A percentile compares a stretch with the other conserved stretches of the same genome.
Conservation (phyloP, 2,329 filamentous ascomycete species). For the Aspergillus ruber region DNA sequence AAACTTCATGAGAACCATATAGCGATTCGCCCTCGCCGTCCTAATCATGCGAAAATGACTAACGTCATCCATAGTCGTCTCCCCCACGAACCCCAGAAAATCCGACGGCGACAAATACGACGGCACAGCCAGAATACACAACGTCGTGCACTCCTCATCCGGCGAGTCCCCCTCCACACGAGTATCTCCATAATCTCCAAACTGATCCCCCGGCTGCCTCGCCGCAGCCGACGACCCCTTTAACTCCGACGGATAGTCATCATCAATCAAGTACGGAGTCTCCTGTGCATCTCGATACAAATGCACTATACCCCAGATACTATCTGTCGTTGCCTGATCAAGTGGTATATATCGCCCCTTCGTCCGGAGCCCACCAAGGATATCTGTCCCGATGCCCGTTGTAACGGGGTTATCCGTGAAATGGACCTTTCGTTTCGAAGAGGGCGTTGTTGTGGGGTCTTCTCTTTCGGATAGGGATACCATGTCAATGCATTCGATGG, state of each 20-base stretch:
- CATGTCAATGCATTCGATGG: slow-evolving; percentile 76
- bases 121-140: slow-evolving; percentile 91
- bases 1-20: slow-evolving; percentile 95
- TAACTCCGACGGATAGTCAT: slow-evolving; percentile 41
- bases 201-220: slow-evolving; percentile 20
- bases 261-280: slow-evolving; percentile 50
- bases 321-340: slow-evolving; percentile 64
- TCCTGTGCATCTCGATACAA: slow-evolving; percentile 83
- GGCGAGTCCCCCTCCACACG: slow-evolving; percentile 10
- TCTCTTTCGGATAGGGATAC: slow-evolving; percentile 27
- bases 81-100: slow-evolving; percentile 84
- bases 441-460: slow-evolving; percentile 11
- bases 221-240: slow-evolving; percentile 33
- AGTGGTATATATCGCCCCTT: slow-evolving; percentile 74
- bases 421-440: slow-evolving; percentile 9
- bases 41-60: slow-evolving; percentile 93
- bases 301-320: slow-evolving; percentile 89
- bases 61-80: slow-evolving; percentile 76
- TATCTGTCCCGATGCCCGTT: slow-evolving; percentile 45
- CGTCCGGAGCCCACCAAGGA: slow-evolving; percentile 63
- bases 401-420: slow-evolving; percentile 34
- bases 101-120: slow-evolving; percentile 89
- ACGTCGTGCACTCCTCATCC: slow-evolving; percentile 66
- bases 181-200: slow-evolving; percentile 9
- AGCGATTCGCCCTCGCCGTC: slow-evolving; percentile 80